phyloP scores from a whole-genome alignment of 768 basidiomycete species.

The Leccinum uliginosum region DNA sequence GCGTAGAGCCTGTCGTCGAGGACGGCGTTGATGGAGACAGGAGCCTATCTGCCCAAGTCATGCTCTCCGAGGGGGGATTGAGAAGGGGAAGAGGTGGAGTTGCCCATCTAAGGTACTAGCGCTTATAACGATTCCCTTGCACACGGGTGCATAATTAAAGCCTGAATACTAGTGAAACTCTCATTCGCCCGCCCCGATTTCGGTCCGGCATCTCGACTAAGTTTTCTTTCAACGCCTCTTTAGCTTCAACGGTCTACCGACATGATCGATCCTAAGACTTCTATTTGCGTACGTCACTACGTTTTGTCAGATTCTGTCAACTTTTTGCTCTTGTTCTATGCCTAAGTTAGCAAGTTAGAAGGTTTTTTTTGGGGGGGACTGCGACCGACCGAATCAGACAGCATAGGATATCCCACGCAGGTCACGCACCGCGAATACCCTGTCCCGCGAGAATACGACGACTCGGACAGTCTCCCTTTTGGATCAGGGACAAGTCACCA shows the following conservation, averaged over 20 bases:
- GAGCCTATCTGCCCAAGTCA: constrained; percentile 29
- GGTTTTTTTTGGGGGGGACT: too few relatives aligned
- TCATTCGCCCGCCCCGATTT: not conserved
- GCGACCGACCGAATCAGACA: not conserved
- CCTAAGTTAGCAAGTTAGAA: not conserved
- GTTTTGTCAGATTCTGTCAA: not conserved
- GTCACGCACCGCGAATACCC: too few relatives aligned
- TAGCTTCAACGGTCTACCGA: too few relatives aligned
- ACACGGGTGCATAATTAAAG: constrained; percentile 9
- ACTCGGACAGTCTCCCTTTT: too few relatives aligned
- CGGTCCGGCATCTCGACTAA: not conserved
- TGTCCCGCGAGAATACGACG: too few relatives aligned
- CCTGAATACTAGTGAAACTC: too few relatives aligned
- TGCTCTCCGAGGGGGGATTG: constrained; percentile 2
- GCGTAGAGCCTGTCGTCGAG: constrained; percentile 30
- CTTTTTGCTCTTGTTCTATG: not conserved
- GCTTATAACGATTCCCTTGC: constrained; percentile 17
- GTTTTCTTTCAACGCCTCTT: too few relatives aligned
- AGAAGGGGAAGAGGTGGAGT: constrained; percentile 11
- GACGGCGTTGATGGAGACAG: constrained; percentile 25
- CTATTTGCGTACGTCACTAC: not conserved
- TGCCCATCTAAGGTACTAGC: constrained; percentile 1
- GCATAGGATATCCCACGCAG: not conserved
- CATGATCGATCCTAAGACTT: too few relatives aligned
- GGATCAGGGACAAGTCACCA: too few relatives aligned